phyloP scores from a whole-genome alignment of 208 protist genomes.

The Acanthamoeba healyi region DNA sequence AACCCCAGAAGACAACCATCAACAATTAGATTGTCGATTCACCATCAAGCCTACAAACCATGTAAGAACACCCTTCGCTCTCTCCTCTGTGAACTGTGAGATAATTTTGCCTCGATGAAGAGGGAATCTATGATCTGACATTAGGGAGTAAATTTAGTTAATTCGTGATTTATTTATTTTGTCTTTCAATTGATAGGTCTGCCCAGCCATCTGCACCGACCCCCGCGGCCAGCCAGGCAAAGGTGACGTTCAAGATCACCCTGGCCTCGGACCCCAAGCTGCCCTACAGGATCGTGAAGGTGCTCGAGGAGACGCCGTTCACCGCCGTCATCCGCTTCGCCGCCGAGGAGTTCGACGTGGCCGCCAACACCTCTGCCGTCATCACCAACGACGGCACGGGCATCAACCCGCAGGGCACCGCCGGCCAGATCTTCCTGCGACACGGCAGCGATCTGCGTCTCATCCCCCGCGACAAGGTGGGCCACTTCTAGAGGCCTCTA shows the following conservation, averaged over 20 bases:
- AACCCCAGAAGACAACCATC: neutral
- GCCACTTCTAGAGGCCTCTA: constrained; percentile 63
- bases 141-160: neutral
- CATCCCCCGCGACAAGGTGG: constrained; percentile 96
- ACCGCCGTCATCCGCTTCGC: constrained; percentile 96
- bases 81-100: too few relatives aligned
- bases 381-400: constrained; percentile 94
- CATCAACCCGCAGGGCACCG: constrained; percentile 96
- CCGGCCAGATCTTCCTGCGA: constrained; percentile 93
- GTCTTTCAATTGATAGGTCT: neutral
- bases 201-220: neutral
- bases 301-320: constrained; percentile 96
- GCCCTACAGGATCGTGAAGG: constrained; percentile 92
- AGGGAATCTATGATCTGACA: neutral
- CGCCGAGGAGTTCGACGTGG: constrained; percentile 92
- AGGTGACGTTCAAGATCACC: constrained; percentile 91
- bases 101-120: neutral
- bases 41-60: neutral
- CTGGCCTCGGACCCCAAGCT: constrained; percentile 91
- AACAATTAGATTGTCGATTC: neutral
- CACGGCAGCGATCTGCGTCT: constrained; percentile 96
- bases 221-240: constrained; percentile 48
- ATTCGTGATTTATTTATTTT: neutral
- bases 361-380: constrained; percentile 82
- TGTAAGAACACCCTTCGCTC: neutral